Evolutionary conservation across 257 asterid species (phyloP), one percentile per base, ranked within the genome.

Genomic region (Nicotiana undulata): DNA sequence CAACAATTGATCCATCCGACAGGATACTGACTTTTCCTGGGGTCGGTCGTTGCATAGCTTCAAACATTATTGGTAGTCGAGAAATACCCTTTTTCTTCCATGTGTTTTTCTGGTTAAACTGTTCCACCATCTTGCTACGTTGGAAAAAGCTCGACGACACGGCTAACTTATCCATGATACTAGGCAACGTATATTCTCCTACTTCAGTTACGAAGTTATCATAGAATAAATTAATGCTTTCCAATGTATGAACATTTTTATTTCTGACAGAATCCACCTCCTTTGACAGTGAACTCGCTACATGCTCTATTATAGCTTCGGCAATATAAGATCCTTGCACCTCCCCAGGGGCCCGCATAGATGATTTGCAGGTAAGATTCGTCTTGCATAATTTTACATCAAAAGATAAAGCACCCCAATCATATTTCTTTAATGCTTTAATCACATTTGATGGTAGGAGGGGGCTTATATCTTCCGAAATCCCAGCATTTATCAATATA

Each of bases 291-390:
- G 81, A 32, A 8, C 91, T 86, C 17, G 94, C 93, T 44, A 93
- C 85, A 22, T 89, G 88, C 79, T 93, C 97, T 0, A 93, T 44
- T 83, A 93, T 85, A 63, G 91, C 93, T 84, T 91, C 96, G 22
- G 97, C 97, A 67, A 91, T 87, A 82, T 76, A 91, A 60, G 93
- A 87, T 68, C 88, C 97, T 80, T 93, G 97, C 55, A 91, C 86
- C 76, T 91, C 97, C 77, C 97, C 97, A 0, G 97, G 97, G 44
- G 60, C 97, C 76, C 97, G 88, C 97, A 93, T 90, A 6, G 93
- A 88, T 4, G 97, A 81, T 86, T 89, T 91, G 88, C 92, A 89
- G 29, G 85, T 56, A 55, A 76, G 91, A 82, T 91, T 89, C n/a
- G 97, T 93, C 87, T 89, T 91, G 92, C 97, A 91, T 56, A 93